Evolutionary conservation across 169 alveolate genomes (phyloP).

Genomic region (Eimeria brunetti): DNA sequence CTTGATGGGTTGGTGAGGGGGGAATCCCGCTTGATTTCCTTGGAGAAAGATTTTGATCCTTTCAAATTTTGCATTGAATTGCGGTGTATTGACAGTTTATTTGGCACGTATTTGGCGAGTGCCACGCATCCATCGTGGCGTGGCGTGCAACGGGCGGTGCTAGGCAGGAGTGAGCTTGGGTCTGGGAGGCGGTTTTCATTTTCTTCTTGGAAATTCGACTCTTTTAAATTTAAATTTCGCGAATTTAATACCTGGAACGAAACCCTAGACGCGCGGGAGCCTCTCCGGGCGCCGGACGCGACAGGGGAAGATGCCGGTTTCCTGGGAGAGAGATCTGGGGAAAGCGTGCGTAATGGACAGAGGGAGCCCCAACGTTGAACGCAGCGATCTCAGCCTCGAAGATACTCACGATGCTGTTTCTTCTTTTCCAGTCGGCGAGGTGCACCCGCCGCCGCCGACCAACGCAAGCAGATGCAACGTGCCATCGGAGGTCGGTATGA

Average conservation of each 20-base stretch:
- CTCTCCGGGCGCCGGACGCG: constrained; percentile 6
- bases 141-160: background rate
- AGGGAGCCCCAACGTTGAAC: constrained; percentile 48
- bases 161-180: background rate
- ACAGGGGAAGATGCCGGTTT: constrained; percentile 1
- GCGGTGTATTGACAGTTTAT: background rate
- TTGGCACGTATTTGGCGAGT: background rate
- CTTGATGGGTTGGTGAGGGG: background rate
- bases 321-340: constrained; percentile 66
- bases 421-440: constrained; percentile 74
- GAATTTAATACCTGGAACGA: background rate
- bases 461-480: constrained; percentile 78
- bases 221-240: background rate
- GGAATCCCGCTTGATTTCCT: background rate
- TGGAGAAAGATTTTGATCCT: background rate
- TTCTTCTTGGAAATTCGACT: background rate
- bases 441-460: constrained; percentile 69
- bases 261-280: background rate
- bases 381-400: constrained; percentile 39
- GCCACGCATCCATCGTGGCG: background rate
- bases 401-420: constrained; percentile 29
- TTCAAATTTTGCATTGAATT: constrained; percentile 15
- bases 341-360: constrained; percentile 57
- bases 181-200: background rate
- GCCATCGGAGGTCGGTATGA: constrained; percentile 54